These are phyloP conservation scores for Pholiota molesta DNA, from an alignment of 768 basidiomycete species.

Conservation along the genomic window DNA sequence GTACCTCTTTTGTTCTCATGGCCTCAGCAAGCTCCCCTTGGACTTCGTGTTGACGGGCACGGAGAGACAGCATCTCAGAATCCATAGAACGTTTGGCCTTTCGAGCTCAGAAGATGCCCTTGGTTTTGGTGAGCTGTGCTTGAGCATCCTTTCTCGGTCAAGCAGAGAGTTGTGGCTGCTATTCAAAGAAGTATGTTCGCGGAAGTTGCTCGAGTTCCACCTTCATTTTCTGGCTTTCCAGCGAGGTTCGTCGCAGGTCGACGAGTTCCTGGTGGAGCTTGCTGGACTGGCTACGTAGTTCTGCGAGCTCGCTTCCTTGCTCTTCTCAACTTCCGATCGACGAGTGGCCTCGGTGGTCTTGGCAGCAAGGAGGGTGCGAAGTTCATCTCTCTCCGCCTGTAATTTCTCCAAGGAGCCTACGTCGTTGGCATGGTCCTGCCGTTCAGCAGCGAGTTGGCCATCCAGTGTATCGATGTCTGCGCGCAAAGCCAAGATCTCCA, in stretches of 20 bases:
- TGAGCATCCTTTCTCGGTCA: conserved; percentile 60
- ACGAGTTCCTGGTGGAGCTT: conserved; percentile 69
- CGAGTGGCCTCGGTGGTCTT: conserved; percentile 87
- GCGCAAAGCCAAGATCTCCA: conserved; percentile 70
- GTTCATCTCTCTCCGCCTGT: conserved; percentile 82
- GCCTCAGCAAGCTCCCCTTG: conserved; percentile 67
- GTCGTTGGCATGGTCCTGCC: conserved; percentile 50
- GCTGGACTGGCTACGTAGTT: conserved; percentile 65
- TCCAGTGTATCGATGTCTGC: conserved; percentile 67
- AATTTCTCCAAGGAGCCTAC: conserved; percentile 58
- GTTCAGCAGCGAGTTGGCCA: conserved; percentile 63
- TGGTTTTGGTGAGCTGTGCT: conserved; percentile 53
- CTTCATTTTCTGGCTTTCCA: conserved; percentile 74
- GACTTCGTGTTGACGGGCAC: conserved; percentile 66
- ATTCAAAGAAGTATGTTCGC: conserved; percentile 63
- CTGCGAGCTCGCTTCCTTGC: conserved; percentile 83
- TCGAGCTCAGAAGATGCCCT: conserved; percentile 58
- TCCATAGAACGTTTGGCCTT: conserved; percentile 65
- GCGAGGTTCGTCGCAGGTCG: conserved; percentile 59
- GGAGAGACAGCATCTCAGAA: conserved; percentile 73
- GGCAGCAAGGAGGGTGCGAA: conserved; percentile 81
- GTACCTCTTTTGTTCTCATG: conserved; percentile 74
- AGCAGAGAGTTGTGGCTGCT: conserved; percentile 66
- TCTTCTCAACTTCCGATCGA: conserved; percentile 81
- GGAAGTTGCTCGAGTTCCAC: conserved; percentile 70